These are phyloP conservation scores for Suillus ampliporus DNA, from an alignment of 768 basidiomycete genomes.

Conservation along the genomic window DNA sequence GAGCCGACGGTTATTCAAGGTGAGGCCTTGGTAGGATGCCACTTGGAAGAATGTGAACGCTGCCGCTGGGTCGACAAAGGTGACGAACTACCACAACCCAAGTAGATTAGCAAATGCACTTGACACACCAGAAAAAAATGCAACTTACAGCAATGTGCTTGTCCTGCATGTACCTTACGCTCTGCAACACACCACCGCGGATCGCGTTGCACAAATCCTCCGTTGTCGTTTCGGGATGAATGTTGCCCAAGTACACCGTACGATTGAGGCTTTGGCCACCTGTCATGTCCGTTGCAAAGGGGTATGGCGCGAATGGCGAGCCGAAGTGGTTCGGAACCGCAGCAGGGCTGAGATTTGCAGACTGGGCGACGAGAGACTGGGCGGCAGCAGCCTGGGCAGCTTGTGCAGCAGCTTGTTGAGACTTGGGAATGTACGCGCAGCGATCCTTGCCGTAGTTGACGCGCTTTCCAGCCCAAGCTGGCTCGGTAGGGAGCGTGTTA, in stretches of 20 bases:
- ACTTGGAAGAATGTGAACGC: slow-evolving; percentile 96
- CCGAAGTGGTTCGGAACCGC: slow-evolving; percentile 36
- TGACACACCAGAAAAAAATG: slow-evolving; percentile 6
- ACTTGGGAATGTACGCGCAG: slow-evolving; percentile 97
- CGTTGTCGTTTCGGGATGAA: slow-evolving; percentile 92
- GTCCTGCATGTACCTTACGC: slow-evolving; percentile 93
- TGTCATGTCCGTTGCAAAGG: slow-evolving; percentile 52
- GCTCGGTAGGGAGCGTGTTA: slow-evolving; percentile 88
- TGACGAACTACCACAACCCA: slow-evolving; percentile 72
- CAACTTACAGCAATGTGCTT: slow-evolving; percentile 93
- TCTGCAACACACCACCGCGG: slow-evolving; percentile 95
- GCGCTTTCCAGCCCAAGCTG: slow-evolving; percentile 93
- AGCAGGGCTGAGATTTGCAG: slow-evolving; percentile 44
- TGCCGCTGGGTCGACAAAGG: slow-evolving; percentile 92
- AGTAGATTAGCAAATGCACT: slow-evolving; percentile 12
- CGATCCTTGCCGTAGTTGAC: slow-evolving; percentile 99
- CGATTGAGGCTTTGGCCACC: slow-evolving; percentile 74
- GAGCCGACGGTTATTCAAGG: slow-evolving; percentile 89
- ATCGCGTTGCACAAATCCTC: slow-evolving; percentile 98
- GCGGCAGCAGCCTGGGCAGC: slow-evolving; percentile 89
- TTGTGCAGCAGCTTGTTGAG: slow-evolving; percentile 87
- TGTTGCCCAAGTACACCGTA: slow-evolving; percentile 95
- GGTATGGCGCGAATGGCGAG: slow-evolving; percentile 53
- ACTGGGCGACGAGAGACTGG: slow-evolving; percentile 64
- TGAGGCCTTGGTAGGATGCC: slow-evolving; percentile 87